Evolutionary conservation across 2,329 filamentous ascomycete genomes (phyloP), one percentile per base, ranked within the genome.

Genomic region (Juglanconis oblonga): DNA sequence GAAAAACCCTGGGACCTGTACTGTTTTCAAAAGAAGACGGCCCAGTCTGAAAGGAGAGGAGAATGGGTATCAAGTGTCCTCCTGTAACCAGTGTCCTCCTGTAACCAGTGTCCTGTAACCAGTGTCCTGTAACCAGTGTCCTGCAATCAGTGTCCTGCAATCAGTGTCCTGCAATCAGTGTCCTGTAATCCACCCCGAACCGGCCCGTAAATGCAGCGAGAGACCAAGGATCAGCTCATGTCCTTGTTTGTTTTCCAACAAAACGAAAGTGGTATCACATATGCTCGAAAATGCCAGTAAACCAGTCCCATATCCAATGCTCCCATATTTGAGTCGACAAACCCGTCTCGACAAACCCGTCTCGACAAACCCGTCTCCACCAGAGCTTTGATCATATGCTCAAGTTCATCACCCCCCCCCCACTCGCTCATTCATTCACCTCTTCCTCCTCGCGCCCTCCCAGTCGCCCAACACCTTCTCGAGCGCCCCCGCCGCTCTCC

Each of bases 401-500:
- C 17, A 24, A 24, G 17, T 24, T 24, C 17, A 24, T 24, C 3
- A 11, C 8, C 3, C 9, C 8, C 13, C 24, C 13, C 8, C 31
- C 7, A 8, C 10, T 36, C 5, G 5, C 35, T 53, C 17, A 5
- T 7, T 68, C 66, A 40, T 72, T 76, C 66, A 81, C 70, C 72
- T 76, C 74, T 75, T 83, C 73, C 71, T 78, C 76, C 71, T 81
- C 64, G 59, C 71, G 2, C 71, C 70, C 29, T 84, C 79, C 71
- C 78, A 78, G 52, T 80, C 78, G 13, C 74, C 74, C 31, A 87
- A 67, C 11, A 84, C 80, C 38, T 72, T 74, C 52, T 84, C 77
- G 62, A 87, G 70, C 5, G 79, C 76, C 70, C 73, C 79, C 11
- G 81, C 79, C 0, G 87, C 87, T 67, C 77, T 78, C 55, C 76